phyloP scores from a whole-genome alignment of 208 protist genomes.

The Crithidia fasciculata region DNA sequence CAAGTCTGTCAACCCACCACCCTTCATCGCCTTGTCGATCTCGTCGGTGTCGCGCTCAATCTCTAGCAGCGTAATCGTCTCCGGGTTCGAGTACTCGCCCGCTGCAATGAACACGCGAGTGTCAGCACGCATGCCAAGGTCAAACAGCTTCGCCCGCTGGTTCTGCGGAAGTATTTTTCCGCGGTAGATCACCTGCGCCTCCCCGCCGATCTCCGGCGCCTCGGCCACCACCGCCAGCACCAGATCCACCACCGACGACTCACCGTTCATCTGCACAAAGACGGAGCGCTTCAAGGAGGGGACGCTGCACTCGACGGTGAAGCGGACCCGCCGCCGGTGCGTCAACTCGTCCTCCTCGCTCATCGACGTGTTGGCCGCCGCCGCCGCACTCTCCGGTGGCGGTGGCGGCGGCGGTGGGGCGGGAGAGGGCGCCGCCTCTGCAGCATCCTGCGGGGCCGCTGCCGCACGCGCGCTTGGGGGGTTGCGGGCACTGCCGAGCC shows the following conservation, averaged over 20 bases:
- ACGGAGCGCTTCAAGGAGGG: slow-evolving; percentile 48
- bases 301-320: slow-evolving; percentile 52
- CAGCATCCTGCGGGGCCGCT: slow-evolving; percentile 3
- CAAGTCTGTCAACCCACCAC: slow-evolving; percentile 29
- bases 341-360: slow-evolving; percentile 20
- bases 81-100: slow-evolving; percentile 49
- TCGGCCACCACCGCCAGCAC: slow-evolving; percentile 32
- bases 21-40: slow-evolving; percentile 41
- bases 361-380: not conserved
- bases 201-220: slow-evolving; percentile 31
- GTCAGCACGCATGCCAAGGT: slow-evolving; percentile 55
- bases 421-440: not conserved
- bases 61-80: slow-evolving; percentile 67
- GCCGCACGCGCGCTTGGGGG: not conserved
- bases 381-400: not conserved
- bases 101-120: slow-evolving; percentile 64
- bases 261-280: slow-evolving; percentile 42
- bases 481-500: not conserved
- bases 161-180: slow-evolving; percentile 58
- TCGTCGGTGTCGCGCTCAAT: slow-evolving; percentile 53
- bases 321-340: slow-evolving; percentile 29
- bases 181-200: slow-evolving; percentile 59
- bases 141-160: slow-evolving; percentile 47
- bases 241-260: slow-evolving; percentile 64
- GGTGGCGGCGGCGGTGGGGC: not conserved